Evolutionary conservation across 2,329 filamentous ascomycete genomes (phyloP).

Genomic region (Neonectria magnoliae): DNA sequence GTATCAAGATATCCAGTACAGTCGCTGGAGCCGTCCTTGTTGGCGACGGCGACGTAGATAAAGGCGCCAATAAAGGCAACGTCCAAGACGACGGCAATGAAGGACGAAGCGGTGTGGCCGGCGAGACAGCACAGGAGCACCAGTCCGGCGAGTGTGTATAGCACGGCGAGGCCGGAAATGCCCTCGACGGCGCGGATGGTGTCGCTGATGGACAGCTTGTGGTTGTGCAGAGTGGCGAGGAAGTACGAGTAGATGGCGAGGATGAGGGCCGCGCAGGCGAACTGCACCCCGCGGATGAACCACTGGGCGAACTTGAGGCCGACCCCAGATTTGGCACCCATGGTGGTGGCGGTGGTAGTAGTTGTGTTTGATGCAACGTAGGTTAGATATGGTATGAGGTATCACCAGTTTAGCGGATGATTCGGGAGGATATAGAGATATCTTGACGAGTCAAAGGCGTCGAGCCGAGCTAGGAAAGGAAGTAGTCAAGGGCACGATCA

Average conservation of each 20-base stretch:
- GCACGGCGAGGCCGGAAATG: constrained; percentile 76
- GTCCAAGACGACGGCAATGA: constrained; percentile 79
- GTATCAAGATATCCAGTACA: constrained; percentile 72
- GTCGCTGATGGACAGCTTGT: constrained; percentile 69
- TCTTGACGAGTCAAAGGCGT: background rate
- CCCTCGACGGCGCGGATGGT: constrained; percentile 80
- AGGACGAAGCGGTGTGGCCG: constrained; percentile 76
- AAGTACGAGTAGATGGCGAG: constrained; percentile 88
- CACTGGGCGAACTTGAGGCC: constrained; percentile 76
- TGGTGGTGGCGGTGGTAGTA: constrained; percentile 27
- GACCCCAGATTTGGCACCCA: constrained; percentile 50
- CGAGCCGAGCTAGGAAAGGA: background rate
- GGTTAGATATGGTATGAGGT: background rate
- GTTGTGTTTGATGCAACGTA: background rate
- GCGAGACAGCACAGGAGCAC: constrained; percentile 83
- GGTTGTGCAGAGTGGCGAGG: constrained; percentile 75
- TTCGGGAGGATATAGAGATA: background rate
- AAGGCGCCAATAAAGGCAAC: constrained; percentile 79
- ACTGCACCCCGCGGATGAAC: constrained; percentile 77
- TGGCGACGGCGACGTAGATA: constrained; percentile 83
- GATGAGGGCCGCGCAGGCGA: constrained; percentile 77
- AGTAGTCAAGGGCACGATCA: background rate
- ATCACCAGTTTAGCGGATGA: background rate
- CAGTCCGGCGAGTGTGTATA: constrained; percentile 80
- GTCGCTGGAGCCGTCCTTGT: constrained; percentile 71